Conservation (phyloP, 306 rosid genomes). For the Pterocarpus santalinus region DNA sequence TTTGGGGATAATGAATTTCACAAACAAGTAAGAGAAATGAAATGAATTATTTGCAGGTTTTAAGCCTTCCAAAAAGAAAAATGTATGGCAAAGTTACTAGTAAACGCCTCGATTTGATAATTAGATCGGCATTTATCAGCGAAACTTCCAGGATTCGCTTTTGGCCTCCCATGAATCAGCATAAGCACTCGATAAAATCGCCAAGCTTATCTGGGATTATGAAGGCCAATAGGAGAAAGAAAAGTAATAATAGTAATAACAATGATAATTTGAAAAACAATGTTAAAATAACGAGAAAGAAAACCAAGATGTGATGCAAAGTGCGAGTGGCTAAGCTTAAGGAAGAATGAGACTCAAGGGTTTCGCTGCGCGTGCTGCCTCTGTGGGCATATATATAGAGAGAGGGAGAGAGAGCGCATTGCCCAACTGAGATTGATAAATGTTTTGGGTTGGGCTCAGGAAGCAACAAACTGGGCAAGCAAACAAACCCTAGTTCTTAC, state of each 20-base stretch:
- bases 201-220: conserved; percentile 83
- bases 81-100: conserved; percentile 76
- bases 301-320: background rate
- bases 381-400: background rate
- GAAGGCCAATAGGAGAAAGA: conserved; percentile 55
- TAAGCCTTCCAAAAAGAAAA: background rate
- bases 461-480: too few species aligned
- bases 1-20: background rate
- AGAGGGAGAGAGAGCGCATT: too few species aligned
- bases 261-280: background rate
- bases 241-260: background rate
- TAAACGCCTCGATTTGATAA: conserved; percentile 58
- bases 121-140: conserved; percentile 70
- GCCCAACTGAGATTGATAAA: too few species aligned
- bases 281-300: background rate
- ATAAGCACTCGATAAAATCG: conserved; percentile 54
- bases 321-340: too few species aligned
- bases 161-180: conserved; percentile 90
- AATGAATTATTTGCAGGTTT: background rate
- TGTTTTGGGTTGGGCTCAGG: too few species aligned
- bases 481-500: background rate
- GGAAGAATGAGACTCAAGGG: background rate
- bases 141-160: conserved; percentile 63
- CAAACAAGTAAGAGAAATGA: background rate
- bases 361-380: background rate